These are phyloP conservation scores for Sporothrix humicola DNA, from an alignment of 2,329 filamentous ascomycete genomes.

Conservation along the genomic window DNA sequence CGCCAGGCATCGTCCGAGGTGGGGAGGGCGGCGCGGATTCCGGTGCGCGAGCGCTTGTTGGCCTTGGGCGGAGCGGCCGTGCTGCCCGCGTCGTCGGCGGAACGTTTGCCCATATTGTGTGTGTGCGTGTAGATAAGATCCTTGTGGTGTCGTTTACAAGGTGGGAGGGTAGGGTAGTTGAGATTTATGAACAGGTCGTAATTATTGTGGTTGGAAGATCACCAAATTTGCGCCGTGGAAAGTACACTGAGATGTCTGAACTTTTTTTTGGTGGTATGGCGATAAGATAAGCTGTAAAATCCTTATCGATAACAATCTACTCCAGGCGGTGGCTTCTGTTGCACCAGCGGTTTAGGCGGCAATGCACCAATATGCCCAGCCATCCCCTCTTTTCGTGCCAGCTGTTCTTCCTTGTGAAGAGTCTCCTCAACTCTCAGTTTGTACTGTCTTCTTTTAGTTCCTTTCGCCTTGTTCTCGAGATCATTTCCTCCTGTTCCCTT, in stretches of 20 bases:
- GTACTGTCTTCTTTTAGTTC: not conserved
- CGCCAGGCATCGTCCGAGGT: conserved; percentile 38
- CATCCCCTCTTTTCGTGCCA: not conserved
- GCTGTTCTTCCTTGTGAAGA: not conserved
- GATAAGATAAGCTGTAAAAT: not conserved
- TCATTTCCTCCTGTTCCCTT: too few relatives aligned
- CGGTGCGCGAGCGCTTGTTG: conserved; percentile 36
- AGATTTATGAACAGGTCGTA: not conserved
- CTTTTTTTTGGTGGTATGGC: conserved; percentile 11
- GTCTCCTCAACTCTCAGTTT: not conserved
- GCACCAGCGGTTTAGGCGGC: conserved; percentile 8
- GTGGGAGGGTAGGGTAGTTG: not conserved
- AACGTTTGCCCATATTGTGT: conserved; percentile 27
- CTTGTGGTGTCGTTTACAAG: not conserved
- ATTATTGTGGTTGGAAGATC: not conserved
- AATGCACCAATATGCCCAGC: not conserved
- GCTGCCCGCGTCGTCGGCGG: conserved; percentile 15
- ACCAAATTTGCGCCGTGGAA: not conserved
- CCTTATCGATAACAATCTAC: conserved; percentile 7
- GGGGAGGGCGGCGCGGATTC: conserved; percentile 35
- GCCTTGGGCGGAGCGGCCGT: conserved; percentile 18
- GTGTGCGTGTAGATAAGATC: not conserved
- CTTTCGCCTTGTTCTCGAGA: not conserved
- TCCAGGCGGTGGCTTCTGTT: not conserved
- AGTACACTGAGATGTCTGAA: not conserved